Evolutionary conservation across 2,329 filamentous ascomycete genomes (phyloP).

Genomic region (Sarocladium strictum): DNA sequence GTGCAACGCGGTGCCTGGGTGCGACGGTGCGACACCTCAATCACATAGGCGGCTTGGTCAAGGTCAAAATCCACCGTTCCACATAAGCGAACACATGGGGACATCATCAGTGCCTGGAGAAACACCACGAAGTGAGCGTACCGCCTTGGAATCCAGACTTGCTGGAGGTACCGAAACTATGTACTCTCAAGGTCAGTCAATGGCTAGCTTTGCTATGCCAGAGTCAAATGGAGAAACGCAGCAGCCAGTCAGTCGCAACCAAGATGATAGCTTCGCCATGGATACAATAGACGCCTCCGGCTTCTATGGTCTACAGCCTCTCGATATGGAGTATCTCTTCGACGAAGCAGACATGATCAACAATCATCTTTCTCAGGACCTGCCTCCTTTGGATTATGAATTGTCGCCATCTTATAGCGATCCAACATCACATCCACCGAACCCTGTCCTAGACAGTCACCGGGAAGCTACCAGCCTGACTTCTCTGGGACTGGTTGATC

Average conservation of each 20-base stretch:
- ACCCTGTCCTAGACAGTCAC: no score
- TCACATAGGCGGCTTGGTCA: not conserved
- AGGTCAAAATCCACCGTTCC: not conserved
- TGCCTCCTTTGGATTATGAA: slow-evolving; percentile 6
- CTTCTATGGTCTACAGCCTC: slow-evolving; percentile 7
- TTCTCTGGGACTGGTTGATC: not conserved
- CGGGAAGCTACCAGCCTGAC: not conserved
- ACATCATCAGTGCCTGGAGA: not conserved
- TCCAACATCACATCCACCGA: not conserved
- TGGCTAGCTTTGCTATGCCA: not conserved
- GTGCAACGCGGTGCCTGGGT: not conserved
- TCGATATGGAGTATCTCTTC: slow-evolving; percentile 11
- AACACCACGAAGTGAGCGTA: not conserved
- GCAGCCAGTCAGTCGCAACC: not conserved
- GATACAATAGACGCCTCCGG: not conserved
- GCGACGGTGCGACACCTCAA: not conserved
- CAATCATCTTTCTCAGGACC: slow-evolving; percentile 10
- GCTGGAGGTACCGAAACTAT: not conserved
- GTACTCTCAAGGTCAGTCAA: not conserved
- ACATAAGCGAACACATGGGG: not conserved
- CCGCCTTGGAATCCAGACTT: not conserved
- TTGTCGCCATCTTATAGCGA: not conserved
- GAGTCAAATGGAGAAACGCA: not conserved
- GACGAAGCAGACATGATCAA: slow-evolving; percentile 14
- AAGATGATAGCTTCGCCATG: not conserved